Conservation (phyloP, 495 filamentous ascomycete genomes). For the Aspergillus conjunctus region DNA sequence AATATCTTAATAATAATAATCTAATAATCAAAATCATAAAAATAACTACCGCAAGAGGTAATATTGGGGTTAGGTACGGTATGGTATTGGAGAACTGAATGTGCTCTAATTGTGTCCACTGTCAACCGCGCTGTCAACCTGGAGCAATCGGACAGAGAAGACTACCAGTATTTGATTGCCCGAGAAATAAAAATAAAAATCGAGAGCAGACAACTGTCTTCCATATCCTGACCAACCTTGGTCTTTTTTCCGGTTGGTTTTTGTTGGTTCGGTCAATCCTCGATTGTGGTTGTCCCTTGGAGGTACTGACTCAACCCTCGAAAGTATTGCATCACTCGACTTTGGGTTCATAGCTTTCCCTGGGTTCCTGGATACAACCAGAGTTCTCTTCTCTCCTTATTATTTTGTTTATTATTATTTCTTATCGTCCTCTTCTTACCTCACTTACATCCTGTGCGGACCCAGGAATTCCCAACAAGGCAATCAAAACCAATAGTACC, state of each 20-base stretch:
- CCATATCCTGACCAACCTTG: neutral
- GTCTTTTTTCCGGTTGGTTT: neutral
- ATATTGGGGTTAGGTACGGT: no score
- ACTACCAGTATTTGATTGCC: no score
- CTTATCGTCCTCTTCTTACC: neutral
- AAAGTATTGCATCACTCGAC: neutral
- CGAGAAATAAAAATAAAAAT: no score
- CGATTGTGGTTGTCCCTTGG: neutral
- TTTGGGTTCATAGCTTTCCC: neutral
- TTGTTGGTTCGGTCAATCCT: neutral
- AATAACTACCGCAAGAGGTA: no score
- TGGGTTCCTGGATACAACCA: slow-evolving; percentile 1
- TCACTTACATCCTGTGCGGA: neutral
- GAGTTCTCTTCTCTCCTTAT: neutral
- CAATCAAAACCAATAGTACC: slow-evolving; percentile 1
- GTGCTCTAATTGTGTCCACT: no score
- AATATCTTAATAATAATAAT: no score
- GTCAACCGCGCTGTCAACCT: no score
- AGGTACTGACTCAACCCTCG: neutral
- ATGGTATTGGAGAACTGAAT: no score
- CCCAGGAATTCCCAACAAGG: slow-evolving; percentile 2
- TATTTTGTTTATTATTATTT: neutral
- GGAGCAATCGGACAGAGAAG: no score
- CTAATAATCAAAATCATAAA: no score
- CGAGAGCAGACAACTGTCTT: no score